Conservation (phyloP, 306 rosid species). For the Sophora flavescens region DNA sequence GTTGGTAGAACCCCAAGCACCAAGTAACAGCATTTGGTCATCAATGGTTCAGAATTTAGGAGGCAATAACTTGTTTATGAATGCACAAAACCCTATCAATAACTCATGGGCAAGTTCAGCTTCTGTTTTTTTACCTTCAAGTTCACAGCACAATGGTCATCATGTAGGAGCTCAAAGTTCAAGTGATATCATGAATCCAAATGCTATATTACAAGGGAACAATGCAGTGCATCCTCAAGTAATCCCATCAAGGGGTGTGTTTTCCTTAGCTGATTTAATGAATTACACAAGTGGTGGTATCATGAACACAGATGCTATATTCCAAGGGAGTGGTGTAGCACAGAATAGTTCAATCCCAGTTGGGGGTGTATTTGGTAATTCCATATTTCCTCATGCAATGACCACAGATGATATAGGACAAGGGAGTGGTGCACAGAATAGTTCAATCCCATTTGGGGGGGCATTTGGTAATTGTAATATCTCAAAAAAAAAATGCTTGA, state of each 20-base stretch:
- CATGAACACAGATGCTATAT: background rate
- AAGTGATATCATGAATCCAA: too few species aligned
- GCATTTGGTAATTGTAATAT: too few species aligned
- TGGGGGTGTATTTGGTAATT: background rate
- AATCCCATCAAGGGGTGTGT: too few species aligned
- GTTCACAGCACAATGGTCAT: background rate
- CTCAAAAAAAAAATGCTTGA: too few species aligned
- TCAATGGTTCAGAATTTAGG: background rate
- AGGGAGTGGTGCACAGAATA: too few species aligned
- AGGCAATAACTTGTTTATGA: background rate
- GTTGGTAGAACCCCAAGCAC: background rate
- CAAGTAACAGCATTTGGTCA: background rate
- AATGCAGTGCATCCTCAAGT: too few species aligned
- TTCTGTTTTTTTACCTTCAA: background rate
- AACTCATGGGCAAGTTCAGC: background rate
- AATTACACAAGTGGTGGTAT: too few species aligned
- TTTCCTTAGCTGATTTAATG: too few species aligned
- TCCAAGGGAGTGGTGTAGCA: background rate
- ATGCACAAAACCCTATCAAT: background rate
- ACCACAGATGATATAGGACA: too few species aligned
- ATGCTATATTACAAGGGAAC: too few species aligned
- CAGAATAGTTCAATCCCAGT: background rate
- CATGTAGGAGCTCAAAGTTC: too few species aligned
- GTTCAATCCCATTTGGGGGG: too few species aligned
- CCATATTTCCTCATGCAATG: background rate